Conservation (phyloP, 2,329 filamentous ascomycete species). For the Sphaerulina musiva region DNA sequence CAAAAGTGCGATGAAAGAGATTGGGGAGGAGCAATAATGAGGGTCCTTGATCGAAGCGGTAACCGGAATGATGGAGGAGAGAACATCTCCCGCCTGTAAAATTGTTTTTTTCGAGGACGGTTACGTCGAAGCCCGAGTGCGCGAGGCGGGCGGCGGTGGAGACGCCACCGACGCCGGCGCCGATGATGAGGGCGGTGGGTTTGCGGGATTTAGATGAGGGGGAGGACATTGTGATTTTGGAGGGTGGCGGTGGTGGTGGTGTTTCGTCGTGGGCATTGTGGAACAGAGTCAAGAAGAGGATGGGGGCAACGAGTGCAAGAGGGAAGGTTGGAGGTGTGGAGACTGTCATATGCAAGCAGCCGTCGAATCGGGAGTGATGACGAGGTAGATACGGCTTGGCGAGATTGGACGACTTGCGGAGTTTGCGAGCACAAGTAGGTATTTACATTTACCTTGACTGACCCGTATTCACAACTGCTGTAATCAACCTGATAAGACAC, state of each 20-base stretch:
- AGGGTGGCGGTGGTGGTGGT: too few species aligned
- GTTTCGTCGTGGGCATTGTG: too few species aligned
- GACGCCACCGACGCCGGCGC: conserved; percentile 65
- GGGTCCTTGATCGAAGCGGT: conserved; percentile 67
- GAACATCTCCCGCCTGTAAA: conserved; percentile 68
- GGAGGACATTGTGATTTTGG: not conserved
- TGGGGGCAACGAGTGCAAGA: too few species aligned
- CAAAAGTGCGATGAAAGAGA: conserved; percentile 63
- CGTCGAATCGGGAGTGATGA: not conserved
- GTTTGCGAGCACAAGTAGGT: too few species aligned
- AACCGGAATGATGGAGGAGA: conserved; percentile 44
- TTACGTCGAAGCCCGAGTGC: conserved; percentile 64
- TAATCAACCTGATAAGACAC: too few species aligned
- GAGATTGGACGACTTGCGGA: too few species aligned
- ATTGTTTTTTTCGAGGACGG: conserved; percentile 68
- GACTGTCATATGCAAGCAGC: not conserved
- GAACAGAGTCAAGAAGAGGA: too few species aligned
- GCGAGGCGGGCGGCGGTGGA: conserved; percentile 64
- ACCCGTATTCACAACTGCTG: too few species aligned
- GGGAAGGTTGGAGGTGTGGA: not conserved
- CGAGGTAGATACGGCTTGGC: not conserved
- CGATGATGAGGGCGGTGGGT: conserved; percentile 48
- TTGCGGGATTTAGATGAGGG: conserved; percentile 26
- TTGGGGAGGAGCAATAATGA: conserved; percentile 65
- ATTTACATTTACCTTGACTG: too few species aligned